These are phyloP conservation scores for Micromonas pusilla DNA, from an alignment of 139 green algal species.

Conservation along the genomic window DNA sequence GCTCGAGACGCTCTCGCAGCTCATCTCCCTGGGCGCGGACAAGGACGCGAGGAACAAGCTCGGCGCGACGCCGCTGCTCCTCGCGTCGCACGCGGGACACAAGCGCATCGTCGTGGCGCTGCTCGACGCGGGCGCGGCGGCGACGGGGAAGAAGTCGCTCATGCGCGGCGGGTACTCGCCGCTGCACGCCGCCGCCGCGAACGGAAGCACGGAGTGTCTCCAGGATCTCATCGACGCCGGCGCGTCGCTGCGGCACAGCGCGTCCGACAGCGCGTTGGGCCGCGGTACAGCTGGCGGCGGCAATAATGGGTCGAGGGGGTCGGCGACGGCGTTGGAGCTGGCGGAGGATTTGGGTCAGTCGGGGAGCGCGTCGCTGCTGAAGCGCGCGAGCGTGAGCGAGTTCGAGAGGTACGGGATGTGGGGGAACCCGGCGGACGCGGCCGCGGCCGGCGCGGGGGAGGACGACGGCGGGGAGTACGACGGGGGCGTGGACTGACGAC, in stretches of 20 bases:
- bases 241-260: neutral
- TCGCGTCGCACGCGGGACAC: neutral
- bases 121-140: neutral
- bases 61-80: neutral
- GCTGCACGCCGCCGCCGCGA: conserved; percentile 11
- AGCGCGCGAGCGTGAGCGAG: neutral
- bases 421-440: neutral
- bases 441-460: neutral
- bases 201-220: neutral
- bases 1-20: neutral
- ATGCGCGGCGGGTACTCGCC: conserved; percentile 16
- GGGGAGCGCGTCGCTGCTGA: neutral
- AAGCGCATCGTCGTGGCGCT: neutral
- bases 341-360: neutral
- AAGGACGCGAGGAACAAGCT: conserved; percentile 4
- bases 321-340: conserved; percentile 3
- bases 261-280: neutral
- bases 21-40: neutral
- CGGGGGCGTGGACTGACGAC: neutral
- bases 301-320: neutral
- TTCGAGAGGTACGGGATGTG: conserved; percentile 8
- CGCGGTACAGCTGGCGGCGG: neutral
- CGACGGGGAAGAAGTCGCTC: neutral
- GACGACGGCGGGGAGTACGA: neutral
- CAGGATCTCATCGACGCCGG: neutral